Base-by-base conservation (phyloP, 2,329 filamentous ascomycete genomes). In the Rhynchosporium secalis region DNA sequence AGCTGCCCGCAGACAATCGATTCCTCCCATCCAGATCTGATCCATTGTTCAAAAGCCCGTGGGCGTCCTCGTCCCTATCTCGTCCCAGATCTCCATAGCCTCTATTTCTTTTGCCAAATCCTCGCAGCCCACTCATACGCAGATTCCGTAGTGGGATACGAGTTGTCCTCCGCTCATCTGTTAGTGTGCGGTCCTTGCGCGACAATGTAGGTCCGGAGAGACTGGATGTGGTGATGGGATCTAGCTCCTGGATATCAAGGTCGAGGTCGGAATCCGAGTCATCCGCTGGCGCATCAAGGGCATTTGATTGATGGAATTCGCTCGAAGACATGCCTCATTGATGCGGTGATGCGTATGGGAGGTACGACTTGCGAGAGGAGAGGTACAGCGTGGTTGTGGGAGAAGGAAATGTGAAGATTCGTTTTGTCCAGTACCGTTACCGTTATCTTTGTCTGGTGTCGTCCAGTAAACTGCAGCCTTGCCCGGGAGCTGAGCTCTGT, bases 241-340 rank as follows among this genome's bases (percentile, higher is more conserved):
- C 90, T 68, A 95, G 86, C 79, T 94, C 91, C 72, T 91, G 83
- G 69, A 92, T 82, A 71, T 93, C 89, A 71, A 95, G 81, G 66
- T 91, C 88, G 69, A 88, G 84, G 74, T 94, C 79, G 56, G 88
- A 91, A 74, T 93, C 90, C 73, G 87, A 90, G 73, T 92, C 89
- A 76, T 86, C 80, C 71, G 79, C 76, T 64, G 82, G 82, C 64
- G 83, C 85, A 76, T 89, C 86, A 76, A 86, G 86, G 72, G 70
- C 69, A 69, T 74, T 70, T 70, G 71, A 66, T 55, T 71, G 69
- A 69, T 72, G 70, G 62, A 71, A 71, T 55, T 66, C 65, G 67
- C 69, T 73, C 68, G 73, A 73, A 63, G 73, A 73, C 73, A 75
- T 75, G 69, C 72, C 72, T 74, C 72, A 73, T 74, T 69, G 70